These are phyloP conservation scores for Pyrenophora graminea DNA, from an alignment of 2,329 filamentous ascomycete genomes.

Conservation along the genomic window DNA sequence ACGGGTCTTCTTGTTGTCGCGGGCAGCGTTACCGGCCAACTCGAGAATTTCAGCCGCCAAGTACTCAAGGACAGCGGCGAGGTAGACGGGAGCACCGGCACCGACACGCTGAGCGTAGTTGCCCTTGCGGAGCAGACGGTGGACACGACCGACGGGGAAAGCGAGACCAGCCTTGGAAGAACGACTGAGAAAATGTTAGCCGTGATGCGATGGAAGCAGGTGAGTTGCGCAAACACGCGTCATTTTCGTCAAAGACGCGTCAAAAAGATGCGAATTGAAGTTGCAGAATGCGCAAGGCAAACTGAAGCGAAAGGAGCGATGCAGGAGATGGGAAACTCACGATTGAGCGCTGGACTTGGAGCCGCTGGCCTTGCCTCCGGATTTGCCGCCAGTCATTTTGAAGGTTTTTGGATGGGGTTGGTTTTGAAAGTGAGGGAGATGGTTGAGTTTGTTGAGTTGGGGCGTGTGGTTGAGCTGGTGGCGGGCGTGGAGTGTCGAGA, in stretches of 20 bases:
- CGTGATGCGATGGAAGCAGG: slow-evolving; percentile 25
- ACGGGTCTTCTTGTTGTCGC: slow-evolving; percentile 99
- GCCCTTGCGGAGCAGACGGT: slow-evolving; percentile 97
- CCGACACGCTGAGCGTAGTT: slow-evolving; percentile 99
- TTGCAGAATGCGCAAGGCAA: slow-evolving; percentile 9
- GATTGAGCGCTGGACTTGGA: slow-evolving; percentile 96
- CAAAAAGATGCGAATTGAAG: slow-evolving; percentile 3
- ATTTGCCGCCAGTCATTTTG: slow-evolving; percentile 99
- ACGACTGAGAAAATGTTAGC: slow-evolving; percentile 66
- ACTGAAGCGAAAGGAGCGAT: slow-evolving; percentile 10
- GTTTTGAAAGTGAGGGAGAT: slow-evolving; percentile 35
- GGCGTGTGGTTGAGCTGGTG: slow-evolving; percentile 29
- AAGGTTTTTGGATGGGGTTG: slow-evolving; percentile 47
- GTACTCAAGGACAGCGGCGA: slow-evolving; percentile 97
- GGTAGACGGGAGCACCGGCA: slow-evolving; percentile 96
- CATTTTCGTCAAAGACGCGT: slow-evolving; percentile 15
- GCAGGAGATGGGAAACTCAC: slow-evolving; percentile 64
- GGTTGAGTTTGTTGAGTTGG: slow-evolving; percentile 21
- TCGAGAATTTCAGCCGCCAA: slow-evolving; percentile 98
- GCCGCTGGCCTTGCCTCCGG: slow-evolving; percentile 98
- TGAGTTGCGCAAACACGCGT: slow-evolving; percentile 32
- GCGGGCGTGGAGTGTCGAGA: slow-evolving; percentile 41
- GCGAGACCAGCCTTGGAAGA: slow-evolving; percentile 99
- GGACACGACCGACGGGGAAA: slow-evolving; percentile 98
- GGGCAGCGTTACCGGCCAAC: slow-evolving; percentile 96